Evolutionary conservation across 129 eudicot genomes (phyloP).

Genomic region (Artemisia annua): DNA sequence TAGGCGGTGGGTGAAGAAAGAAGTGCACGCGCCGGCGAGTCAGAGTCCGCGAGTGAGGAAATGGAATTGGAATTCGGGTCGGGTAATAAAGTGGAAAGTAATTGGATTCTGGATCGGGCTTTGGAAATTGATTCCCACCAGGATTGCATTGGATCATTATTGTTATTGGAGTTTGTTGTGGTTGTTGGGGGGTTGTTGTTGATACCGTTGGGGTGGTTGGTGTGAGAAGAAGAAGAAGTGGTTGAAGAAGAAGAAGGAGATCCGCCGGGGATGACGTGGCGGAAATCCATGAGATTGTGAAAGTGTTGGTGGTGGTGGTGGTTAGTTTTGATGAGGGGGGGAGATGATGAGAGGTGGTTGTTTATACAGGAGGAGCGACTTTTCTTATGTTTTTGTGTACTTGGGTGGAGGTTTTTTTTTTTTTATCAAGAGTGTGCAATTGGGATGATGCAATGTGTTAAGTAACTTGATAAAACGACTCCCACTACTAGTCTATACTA

Average conservation of each 20-base stretch:
- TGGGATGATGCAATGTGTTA: too few relatives aligned
- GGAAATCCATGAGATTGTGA: conserved; percentile 32
- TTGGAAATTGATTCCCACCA: conserved; percentile 98
- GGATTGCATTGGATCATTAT: conserved; percentile 80
- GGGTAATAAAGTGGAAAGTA: conserved; percentile 63
- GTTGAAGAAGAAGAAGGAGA: conserved; percentile 65
- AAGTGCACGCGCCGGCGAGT: conserved; percentile 82
- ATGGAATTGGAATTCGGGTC: conserved; percentile 43
- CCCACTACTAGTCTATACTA: too few relatives aligned
- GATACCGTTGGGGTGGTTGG: conserved; percentile 26
- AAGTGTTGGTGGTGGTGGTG: too few relatives aligned
- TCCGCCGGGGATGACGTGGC: conserved; percentile 45
- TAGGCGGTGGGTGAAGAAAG: conserved; percentile 67
- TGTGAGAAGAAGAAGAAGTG: conserved; percentile 48
- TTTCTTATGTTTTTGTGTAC: too few relatives aligned
- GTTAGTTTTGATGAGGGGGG: too few relatives aligned
- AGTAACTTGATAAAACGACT: too few relatives aligned
- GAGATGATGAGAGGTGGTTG: too few relatives aligned
- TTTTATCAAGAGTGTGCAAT: too few relatives aligned
- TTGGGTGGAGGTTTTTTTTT: too few relatives aligned
- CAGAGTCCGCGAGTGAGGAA: conserved; percentile 86
- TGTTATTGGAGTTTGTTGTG: conserved; percentile 19
- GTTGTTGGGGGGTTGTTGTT: conserved; percentile 24
- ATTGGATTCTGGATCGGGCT: conserved; percentile 80
- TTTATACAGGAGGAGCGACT: too few relatives aligned